Base-by-base conservation (phyloP, 495 filamentous ascomycete genomes). In the Xylaria scruposa region DNA sequence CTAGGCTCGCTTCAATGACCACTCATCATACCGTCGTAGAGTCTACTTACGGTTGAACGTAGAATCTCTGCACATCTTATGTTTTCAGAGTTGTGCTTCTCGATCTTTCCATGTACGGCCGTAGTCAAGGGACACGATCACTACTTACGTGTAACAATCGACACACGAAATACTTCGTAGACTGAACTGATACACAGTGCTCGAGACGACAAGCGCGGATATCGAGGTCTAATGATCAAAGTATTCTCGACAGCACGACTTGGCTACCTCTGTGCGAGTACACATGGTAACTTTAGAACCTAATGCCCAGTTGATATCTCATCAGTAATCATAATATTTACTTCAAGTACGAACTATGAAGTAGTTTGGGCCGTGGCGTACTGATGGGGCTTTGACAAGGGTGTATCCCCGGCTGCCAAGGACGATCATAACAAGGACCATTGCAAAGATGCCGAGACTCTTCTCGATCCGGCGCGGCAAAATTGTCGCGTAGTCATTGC, bases 321-420 rank as follows among this genome's bases (percentile, higher is more conserved):
- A 70, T 70, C 33, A 64, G 31, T 70, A 70, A 70, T 70, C 68
- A 70, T 70, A 62, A 70, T 69, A 46, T 64, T 33, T 26, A 59
- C 53, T 21, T 66, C 47, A 47, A 47, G 60, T 64, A 12, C 26
- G 17, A 58, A 24, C 26, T 70, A 53, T 21, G 58, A 33, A 61
- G 53, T 65, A 10, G 47, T 54, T 54, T 64, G 61, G 36, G 46
- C 26, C 62, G 62, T 71, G 70, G 70, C 70, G 70, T 51, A 21
- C 17, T 40, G 53, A 47, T 33, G 61, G 29, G 38, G 61, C 10
- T 33, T 26, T 15, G 67, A 60, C 67, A 46, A 38, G 67, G 67
- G 54, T 69, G 40, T 38, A 26, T 17, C 70, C 61, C 51, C 21
- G 51, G 26, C 53, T 49, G 70, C 70, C 70, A 71, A 71, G 70